Evolutionary conservation across 129 eudicot species (phyloP).

Genomic region (Flaveria bidentis): DNA sequence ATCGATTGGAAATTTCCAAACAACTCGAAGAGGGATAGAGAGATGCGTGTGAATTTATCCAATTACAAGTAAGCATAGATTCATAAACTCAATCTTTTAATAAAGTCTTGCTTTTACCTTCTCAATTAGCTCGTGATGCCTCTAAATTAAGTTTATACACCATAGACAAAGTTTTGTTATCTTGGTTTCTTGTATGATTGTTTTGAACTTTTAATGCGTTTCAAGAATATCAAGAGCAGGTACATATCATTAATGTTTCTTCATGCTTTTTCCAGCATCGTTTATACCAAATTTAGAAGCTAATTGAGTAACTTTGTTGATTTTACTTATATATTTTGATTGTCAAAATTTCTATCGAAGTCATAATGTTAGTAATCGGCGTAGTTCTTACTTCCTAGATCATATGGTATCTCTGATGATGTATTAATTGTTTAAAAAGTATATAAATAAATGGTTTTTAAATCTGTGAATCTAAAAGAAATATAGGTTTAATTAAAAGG

Average conservation of each 20-base stretch:
- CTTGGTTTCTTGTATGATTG: too few species aligned
- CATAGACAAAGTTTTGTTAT: not conserved
- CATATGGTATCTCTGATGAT: not conserved
- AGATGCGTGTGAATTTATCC: too few species aligned
- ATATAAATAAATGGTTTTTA: not conserved
- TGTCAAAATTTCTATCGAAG: not conserved
- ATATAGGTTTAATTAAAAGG: not conserved
- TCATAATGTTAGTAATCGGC: not conserved
- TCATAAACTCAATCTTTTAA: constrained; percentile 9
- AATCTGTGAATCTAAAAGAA: not conserved
- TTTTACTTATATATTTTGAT: not conserved
- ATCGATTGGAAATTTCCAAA: not conserved
- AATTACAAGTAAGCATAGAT: constrained; percentile 25
- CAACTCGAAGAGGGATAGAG: not conserved
- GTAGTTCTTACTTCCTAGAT: not conserved
- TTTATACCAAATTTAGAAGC: constrained; percentile 4
- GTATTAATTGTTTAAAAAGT: not conserved
- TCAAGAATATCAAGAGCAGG: not conserved
- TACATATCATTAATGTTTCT: not conserved
- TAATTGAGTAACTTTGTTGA: not conserved
- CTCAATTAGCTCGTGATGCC: not conserved
- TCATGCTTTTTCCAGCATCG: not conserved
- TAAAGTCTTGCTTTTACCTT: not conserved
- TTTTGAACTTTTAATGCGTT: not conserved
- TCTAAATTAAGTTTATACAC: not conserved